Conservation (phyloP, 1,284 basidiomycete genomes). For the Melampsora larici-populina region DNA sequence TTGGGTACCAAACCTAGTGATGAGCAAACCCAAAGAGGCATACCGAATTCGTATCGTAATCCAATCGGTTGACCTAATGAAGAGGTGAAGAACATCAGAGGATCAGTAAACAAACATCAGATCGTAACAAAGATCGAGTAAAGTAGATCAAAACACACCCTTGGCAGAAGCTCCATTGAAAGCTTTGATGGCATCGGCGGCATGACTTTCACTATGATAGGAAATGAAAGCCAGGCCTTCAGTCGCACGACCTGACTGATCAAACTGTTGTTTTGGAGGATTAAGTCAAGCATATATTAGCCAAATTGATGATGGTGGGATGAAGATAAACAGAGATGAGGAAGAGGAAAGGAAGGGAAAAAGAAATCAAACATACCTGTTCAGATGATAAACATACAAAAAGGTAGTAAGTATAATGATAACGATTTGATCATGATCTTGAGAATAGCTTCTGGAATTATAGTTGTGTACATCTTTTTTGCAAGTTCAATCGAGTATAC, state of each 20-base stretch:
- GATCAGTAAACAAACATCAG: background rate
- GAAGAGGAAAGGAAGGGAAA: background rate
- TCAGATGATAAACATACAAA: background rate
- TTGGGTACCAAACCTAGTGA: constrained; percentile 4
- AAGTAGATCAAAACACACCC: background rate
- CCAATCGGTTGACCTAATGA: constrained; percentile 29
- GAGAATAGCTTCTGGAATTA: too few species aligned
- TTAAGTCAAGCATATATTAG: background rate
- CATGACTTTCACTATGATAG: constrained; percentile 20
- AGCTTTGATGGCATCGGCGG: constrained; percentile 30
- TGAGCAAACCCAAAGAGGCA: constrained; percentile 18
- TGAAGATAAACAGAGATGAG: background rate
- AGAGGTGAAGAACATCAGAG: background rate
- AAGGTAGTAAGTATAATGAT: background rate
- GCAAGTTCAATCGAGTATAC: too few species aligned
- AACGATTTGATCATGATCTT: background rate
- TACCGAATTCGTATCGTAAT: constrained; percentile 6
- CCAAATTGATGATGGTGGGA: too few species aligned
- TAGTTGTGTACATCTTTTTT: too few species aligned
- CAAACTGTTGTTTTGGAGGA: constrained; percentile 16
- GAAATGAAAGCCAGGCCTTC: constrained; percentile 29
- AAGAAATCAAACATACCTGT: constrained; percentile 19
- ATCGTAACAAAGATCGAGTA: background rate
- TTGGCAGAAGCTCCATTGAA: constrained; percentile 42
- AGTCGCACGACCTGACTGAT: constrained; percentile 36